Percentiles rank a stretch among this genome's conserved stretches.
phyloP scores from a whole-genome alignment of 495 filamentous ascomycete genomes.

The Lophiotrema nucula region DNA sequence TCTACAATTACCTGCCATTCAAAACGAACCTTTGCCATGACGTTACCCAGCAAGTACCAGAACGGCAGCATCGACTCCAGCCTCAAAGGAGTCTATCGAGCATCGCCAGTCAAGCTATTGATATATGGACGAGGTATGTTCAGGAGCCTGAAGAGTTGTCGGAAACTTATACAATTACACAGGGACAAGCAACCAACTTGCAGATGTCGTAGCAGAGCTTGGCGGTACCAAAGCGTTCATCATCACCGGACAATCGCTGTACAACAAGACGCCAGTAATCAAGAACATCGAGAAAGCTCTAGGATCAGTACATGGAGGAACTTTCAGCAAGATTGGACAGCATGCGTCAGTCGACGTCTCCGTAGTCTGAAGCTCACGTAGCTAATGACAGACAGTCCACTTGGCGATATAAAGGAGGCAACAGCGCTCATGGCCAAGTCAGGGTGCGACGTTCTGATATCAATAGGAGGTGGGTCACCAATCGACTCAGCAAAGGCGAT shows the following conservation, averaged over 20 bases:
- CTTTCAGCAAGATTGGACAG: slow-evolving; percentile 36
- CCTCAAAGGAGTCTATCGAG: slow-evolving; percentile 23
- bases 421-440: slow-evolving; percentile 27
- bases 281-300: slow-evolving; percentile 31
- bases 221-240: slow-evolving; percentile 36
- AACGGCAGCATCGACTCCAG: slow-evolving; percentile 32
- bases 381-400: slow-evolving; percentile 18
- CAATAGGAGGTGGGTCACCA: slow-evolving; percentile 35
- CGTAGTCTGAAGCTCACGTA: neutral
- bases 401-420: slow-evolving; percentile 31
- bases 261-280: slow-evolving; percentile 34
- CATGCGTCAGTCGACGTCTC: slow-evolving; percentile 25
- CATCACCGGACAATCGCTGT: slow-evolving; percentile 36
- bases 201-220: slow-evolving; percentile 25
- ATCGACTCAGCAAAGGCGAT: slow-evolving; percentile 37
- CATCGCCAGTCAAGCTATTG: slow-evolving; percentile 32
- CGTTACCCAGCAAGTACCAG: slow-evolving; percentile 29
- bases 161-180: neutral
- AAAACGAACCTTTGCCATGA: slow-evolving; percentile 14
- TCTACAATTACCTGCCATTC: neutral
- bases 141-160: neutral
- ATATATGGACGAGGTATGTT: slow-evolving; percentile 26
- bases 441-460: slow-evolving; percentile 33
- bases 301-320: slow-evolving; percentile 30
- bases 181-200: slow-evolving; percentile 27